Conservation (phyloP, 73 alveolate species). For the Stentor coeruleus region DNA sequence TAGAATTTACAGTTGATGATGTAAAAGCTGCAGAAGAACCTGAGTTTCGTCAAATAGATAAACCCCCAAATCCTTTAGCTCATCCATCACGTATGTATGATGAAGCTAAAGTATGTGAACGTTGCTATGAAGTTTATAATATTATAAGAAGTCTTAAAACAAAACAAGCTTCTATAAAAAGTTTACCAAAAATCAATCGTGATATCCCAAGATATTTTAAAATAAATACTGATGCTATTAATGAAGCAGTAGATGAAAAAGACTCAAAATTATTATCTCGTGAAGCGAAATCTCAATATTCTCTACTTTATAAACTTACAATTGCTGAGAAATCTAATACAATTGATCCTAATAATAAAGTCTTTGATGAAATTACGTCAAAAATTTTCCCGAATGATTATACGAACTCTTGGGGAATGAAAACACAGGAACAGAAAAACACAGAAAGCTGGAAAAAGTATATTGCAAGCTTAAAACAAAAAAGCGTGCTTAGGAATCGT, state of each 20-base stretch:
- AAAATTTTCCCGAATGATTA: constrained; percentile 16
- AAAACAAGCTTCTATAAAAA: background rate
- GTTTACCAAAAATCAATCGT: background rate
- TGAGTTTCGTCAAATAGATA: constrained; percentile 1
- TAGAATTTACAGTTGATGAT: background rate
- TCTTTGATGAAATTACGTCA: background rate
- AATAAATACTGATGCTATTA: background rate
- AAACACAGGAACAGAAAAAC: constrained; percentile 14
- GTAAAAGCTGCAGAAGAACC: background rate
- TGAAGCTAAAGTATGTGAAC: constrained; percentile 7
- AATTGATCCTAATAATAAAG: background rate
- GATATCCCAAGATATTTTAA: background rate
- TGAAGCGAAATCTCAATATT: background rate
- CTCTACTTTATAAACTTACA: background rate
- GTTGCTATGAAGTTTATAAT: constrained; percentile 17
- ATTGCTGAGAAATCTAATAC: background rate
- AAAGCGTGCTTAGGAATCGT: constrained; percentile 7
- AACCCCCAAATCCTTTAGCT: background rate
- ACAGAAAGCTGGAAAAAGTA: constrained; percentile 21
- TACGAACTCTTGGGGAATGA: background rate
- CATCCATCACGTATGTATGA: constrained; percentile 15
- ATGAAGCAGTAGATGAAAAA: background rate
- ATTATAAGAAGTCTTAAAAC: background rate
- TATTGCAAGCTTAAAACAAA: background rate
- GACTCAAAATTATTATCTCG: background rate